Base-by-base conservation (phyloP, 352 stramenopile genomes). In the Globisporangium paroecandrum region DNA sequence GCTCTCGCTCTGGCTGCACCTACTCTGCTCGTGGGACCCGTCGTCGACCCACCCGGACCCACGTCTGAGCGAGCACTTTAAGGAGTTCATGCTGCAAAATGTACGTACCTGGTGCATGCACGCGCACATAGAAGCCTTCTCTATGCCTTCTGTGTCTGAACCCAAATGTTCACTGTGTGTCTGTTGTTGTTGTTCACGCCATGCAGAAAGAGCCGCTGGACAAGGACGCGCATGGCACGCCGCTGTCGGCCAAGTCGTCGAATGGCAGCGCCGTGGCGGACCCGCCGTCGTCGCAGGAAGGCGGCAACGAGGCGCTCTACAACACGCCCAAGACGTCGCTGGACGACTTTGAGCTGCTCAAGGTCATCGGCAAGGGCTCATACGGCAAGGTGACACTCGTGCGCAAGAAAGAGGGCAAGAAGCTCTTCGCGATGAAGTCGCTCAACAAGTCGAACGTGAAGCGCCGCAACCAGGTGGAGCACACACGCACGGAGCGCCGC, bases 341-440 rank as follows among this genome's bases (percentile, higher is more conserved):
- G 54, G 90, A 95, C 62, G 91, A 98, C 76, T 98, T 98, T 81
- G 91, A 97, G 77, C 76, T 97, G 75, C 80, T 98, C 59, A 97
- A 96, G 66, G 90, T 96, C 60, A 95, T 98, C 62, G 91, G 91
- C 65, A 97, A 97, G 70, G 91, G 91, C 24, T 95, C 87, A 29
- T 98, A 97, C 61, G 91, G 91, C 71, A 97, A 97, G 72, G 91
- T 98, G 47, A 96, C 86, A 72, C 83, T 95, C 62, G 87, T 95
- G 72, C 83, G 87, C 57, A 91, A 91, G 75, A 95, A 95, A 62
- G 84, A 92, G 9, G 73, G 72, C 49, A 86, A 91, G 56, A 73
- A 75, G 24, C 70, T 95, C 13, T 95, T 92, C 51, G 87, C 87
- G 59, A 95, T 95, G 87, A 95, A 95, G 72, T 92, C 83, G 62